Evolutionary conservation across 192 early-diverging fungal species (phyloP), one percentile per base, ranked within the genome.

Genomic region (Martensiomyces pterosporus): DNA sequence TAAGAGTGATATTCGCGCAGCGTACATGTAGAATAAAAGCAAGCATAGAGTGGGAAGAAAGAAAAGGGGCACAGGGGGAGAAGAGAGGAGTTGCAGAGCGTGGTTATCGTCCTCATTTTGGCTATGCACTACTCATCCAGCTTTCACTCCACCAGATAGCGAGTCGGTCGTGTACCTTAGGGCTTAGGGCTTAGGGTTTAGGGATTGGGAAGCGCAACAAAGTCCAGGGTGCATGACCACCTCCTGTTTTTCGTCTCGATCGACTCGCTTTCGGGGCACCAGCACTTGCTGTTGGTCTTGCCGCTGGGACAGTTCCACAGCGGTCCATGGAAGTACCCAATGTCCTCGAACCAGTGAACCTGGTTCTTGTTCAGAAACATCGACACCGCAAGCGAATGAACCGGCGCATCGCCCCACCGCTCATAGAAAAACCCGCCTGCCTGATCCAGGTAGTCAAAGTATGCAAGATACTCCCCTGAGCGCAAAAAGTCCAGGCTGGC

Each of bases 391-490:
- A 87, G 69, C 16, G 82, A 81, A 51, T 87, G 85, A 1, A 85
- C 80, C 12, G 82, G 61, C 24, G 61, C 61, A 44, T 61, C 59
- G 8, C 79, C 67, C 67, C 73, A 82, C 6, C 82, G 50, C 52
- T 85, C 87, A 52, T 89, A 89, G 57, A 83, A 91, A 67, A 88
- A 89, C 7, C 88, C 88, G 19, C 89, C 89, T 3, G 70, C 44
- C 29, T 77, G 46, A 49, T 92, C 90, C n/a, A 92, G 64, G 25
- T 81, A 76, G 18, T 82, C 64, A 53, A 88, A 86, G 53, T 78
- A 88, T 26, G 75, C 65, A 8, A 64, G 38, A 56, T 87, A 87
- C 24, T 60, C 33, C 7, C 70, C 49, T 33, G 65, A 75, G n/a
- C 79, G 60, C 77, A 81, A 78, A 7, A 85, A 69, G 39, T 83